phyloP scores from a whole-genome alignment of 2,329 filamentous ascomycete genomes.

The Neonectria magnoliae region DNA sequence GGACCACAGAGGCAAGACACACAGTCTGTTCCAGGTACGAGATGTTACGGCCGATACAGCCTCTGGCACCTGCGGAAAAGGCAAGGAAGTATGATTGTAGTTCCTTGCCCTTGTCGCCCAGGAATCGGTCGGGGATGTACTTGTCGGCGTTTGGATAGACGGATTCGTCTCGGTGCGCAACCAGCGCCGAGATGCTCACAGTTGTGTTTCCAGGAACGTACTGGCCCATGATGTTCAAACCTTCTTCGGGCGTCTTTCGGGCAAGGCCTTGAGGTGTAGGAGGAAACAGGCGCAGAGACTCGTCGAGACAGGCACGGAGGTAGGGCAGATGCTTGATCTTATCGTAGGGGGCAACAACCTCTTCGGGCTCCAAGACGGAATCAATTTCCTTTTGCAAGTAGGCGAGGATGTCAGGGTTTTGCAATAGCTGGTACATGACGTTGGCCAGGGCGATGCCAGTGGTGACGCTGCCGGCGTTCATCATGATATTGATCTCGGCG shows the following conservation, averaged over 20 bases:
- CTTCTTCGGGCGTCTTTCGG: constrained; percentile 43
- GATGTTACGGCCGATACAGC: constrained; percentile 53
- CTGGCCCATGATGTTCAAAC: constrained; percentile 42
- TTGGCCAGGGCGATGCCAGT: constrained; percentile 61
- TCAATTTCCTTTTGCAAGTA: constrained; percentile 58
- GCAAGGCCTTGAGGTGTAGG: constrained; percentile 42
- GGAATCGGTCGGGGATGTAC: constrained; percentile 54
- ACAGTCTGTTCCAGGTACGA: constrained; percentile 58
- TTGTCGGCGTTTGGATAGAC: constrained; percentile 52
- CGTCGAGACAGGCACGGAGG: constrained; percentile 62
- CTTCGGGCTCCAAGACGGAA: constrained; percentile 52
- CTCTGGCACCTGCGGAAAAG: constrained; percentile 53
- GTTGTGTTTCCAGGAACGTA: constrained; percentile 50
- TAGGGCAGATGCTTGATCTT: constrained; percentile 62
- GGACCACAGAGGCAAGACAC: constrained; percentile 52
- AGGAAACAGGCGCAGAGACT: constrained; percentile 49
- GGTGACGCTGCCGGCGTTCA: constrained; percentile 61
- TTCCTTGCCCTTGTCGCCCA: constrained; percentile 48
- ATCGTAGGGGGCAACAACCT: constrained; percentile 58
- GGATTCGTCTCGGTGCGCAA: constrained; percentile 51
- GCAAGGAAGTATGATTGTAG: constrained; percentile 51
- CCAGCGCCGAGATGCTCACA: constrained; percentile 50
- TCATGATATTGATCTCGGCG: constrained; percentile 65
- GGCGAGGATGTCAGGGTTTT: constrained; percentile 50
- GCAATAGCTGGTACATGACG: constrained; percentile 62